Percentiles rank a stretch among this genome's conserved stretches.
phyloP scores from a whole-genome alignment of 2,329 filamentous ascomycete species.

The Botrytis galanthina region DNA sequence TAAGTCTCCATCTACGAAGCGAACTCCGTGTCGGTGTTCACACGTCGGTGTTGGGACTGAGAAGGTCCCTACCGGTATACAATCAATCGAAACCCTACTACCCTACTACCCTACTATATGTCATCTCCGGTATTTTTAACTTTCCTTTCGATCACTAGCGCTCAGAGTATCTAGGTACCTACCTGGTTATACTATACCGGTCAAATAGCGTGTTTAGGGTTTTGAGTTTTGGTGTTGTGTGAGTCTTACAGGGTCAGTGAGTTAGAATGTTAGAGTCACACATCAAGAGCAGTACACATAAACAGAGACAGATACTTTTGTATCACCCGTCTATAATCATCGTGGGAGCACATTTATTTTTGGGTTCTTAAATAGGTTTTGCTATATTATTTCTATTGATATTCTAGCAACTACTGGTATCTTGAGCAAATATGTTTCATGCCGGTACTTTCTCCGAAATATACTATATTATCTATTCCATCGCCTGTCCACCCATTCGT shows the following conservation, averaged over 20 bases:
- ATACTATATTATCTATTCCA: neutral
- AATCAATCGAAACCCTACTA: neutral
- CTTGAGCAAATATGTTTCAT: neutral
- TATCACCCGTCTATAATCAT: neutral
- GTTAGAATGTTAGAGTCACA: neutral
- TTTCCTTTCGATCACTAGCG: neutral
- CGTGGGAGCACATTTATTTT: neutral
- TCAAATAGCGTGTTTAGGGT: neutral
- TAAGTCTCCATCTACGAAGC: neutral
- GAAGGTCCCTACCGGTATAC: neutral
- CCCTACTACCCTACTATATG: neutral
- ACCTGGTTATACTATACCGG: neutral
- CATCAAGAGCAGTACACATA: neutral
- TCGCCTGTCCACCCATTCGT: neutral
- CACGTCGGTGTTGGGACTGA: neutral
- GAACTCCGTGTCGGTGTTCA: conserved; percentile 6
- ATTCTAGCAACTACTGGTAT: neutral
- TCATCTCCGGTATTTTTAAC: neutral
- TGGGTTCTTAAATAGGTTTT: neutral
- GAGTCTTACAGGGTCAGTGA: neutral
- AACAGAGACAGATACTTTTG: neutral
- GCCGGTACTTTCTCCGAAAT: neutral
- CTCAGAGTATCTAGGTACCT: neutral
- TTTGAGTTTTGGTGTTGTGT: neutral
- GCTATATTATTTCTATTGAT: neutral